phyloP scores from a whole-genome alignment of 2,329 filamentous ascomycete genomes.

The Aspergillus sp. region DNA sequence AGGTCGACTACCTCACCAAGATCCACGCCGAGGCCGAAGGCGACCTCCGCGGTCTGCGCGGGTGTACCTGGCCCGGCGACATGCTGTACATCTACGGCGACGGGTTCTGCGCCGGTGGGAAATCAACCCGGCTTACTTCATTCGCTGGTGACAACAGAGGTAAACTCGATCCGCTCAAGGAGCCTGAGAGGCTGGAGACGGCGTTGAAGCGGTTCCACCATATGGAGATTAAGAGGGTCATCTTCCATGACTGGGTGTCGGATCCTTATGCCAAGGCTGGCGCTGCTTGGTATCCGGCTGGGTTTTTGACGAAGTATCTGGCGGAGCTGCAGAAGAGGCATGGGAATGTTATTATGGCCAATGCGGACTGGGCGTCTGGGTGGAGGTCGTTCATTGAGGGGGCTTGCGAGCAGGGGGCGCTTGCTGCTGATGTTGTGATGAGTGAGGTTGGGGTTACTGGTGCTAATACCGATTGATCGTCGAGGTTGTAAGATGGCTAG shows the following conservation, averaged over 20 bases:
- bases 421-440: neutral
- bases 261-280: no score
- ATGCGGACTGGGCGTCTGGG: constrained; percentile 33
- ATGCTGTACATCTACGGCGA: neutral
- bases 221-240: no score
- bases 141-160: constrained; percentile 23
- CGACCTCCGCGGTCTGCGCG: neutral
- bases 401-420: constrained; percentile 30
- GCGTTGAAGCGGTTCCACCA: no score
- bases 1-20: constrained; percentile 28
- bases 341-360: constrained; percentile 21
- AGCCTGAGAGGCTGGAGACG: no score
- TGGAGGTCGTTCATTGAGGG: constrained; percentile 37
- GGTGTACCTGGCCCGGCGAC: neutral
- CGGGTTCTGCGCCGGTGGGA: constrained; percentile 8
- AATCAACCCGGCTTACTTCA: neutral
- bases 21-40: constrained; percentile 17
- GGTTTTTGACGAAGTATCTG: no score
- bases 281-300: no score
- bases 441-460: no score
- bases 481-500: no score
- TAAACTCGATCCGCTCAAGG: no score
- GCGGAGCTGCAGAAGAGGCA: no score
- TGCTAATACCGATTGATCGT: no score
- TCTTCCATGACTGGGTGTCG: no score